These are phyloP conservation scores for Pharnaceum exiguum DNA, from an alignment of 148 eudicot genomes.

Conservation along the genomic window DNA sequence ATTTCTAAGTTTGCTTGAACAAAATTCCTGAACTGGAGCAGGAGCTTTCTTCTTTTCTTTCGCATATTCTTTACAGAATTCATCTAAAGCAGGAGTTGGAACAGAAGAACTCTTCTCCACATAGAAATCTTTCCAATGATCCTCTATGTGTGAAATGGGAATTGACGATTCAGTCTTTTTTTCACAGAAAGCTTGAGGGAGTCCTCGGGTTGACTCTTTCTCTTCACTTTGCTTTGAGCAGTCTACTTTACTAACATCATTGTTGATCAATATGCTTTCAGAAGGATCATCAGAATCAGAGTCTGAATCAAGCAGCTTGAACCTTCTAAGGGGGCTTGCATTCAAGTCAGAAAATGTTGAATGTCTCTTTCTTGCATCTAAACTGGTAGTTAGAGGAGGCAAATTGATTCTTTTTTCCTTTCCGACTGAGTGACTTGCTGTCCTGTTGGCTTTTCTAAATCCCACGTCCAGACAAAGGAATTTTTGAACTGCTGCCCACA, in stretches of 20 bases:
- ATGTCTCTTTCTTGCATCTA: conserved; percentile 33
- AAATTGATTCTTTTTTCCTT: conserved; percentile 35
- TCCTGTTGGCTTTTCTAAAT: conserved; percentile 45
- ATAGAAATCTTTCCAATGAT: conserved; percentile 63
- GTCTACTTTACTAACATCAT: too few relatives aligned
- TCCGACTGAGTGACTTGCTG: conserved; percentile 19
- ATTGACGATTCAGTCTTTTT: conserved; percentile 23
- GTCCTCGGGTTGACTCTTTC: conserved; percentile 14
- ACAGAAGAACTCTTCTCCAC: conserved; percentile 33
- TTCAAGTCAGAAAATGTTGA: conserved; percentile 36
- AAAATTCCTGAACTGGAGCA: conserved; percentile 3
- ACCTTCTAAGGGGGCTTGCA: conserved; percentile 78
- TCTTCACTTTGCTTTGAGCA: too few relatives aligned
- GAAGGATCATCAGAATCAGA: conserved; percentile 61
- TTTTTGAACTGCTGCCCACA: conserved; percentile 72
- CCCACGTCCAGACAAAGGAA: conserved; percentile 48
- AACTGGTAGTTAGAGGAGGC: conserved; percentile 31
- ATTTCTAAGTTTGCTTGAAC: conserved; percentile 18
- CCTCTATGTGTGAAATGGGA: conserved; percentile 31
- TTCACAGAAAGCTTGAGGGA: conserved; percentile 11
- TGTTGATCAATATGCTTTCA: conserved; percentile 15
- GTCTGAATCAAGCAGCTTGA: conserved; percentile 73
- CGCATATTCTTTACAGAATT: conserved; percentile 54
- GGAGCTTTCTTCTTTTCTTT: conserved; percentile 34
- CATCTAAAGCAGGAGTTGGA: conserved; percentile 84